Evolutionary conservation across 1,139 yeast species (phyloP), one percentile per base, ranked within the genome.

Genomic region (Blastobotrys buckinghamii): DNA sequence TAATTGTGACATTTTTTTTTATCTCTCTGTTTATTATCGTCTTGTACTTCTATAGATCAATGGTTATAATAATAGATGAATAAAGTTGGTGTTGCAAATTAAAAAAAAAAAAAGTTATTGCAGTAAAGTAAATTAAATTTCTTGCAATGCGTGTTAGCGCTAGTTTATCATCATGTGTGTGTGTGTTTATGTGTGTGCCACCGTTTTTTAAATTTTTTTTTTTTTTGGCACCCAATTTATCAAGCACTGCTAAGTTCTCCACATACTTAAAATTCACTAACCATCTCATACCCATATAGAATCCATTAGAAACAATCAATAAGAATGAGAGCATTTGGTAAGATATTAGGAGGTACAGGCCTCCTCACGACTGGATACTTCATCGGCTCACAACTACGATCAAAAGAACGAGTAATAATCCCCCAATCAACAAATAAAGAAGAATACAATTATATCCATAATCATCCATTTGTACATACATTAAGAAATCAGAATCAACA

Each of bases 401-500:
- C 38, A 7, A 34, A 34, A 34, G 38, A 34, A 34, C 38, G 20
- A 34, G 38, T 34, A 7, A 32, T 24, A 13, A 39, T 39, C n/a
- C n/a, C 42, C 6, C 42, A 39, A 19, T 20, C 42, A 12, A 20
- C 19, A 8, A 12, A 13, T 13, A 19, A 15, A 13, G 29, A 15
- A 2, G 59, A 59, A 41, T 54, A 52, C 45, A 36, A 45, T 22
- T 55, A 51, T 45, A 44, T 61, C 32, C 52, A 58, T 35, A 37
- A 47, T 12, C 59, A 56, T 40, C 58, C 62, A 13, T 40, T 55
- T 41, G 55, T 58, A 16, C 39, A 52, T 32, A 40, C 49, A 24
- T 49, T 59, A 32, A 51, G 62, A 8, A 46, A 48, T 32, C 47
- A 55, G 9, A 46, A 50, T 3, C 52, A 48, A 35, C 43, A 35